Conservation (phyloP, 2,329 filamentous ascomycete species). For the Aspergillus unguis region DNA sequence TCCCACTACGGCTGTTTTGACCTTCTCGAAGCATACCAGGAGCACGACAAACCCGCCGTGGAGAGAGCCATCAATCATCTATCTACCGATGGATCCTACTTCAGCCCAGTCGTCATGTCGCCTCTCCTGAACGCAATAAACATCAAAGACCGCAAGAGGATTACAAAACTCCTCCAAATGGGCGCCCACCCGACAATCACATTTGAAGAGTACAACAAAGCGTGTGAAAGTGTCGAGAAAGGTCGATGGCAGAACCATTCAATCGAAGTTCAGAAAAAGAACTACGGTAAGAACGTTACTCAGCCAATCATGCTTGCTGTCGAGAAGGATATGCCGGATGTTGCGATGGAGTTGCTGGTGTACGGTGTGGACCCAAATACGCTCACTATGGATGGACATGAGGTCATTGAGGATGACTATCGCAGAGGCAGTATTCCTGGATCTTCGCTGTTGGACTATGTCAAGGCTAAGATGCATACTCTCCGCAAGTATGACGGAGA, state of each 20-base stretch:
- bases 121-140: constrained; percentile 60
- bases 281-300: constrained; percentile 49
- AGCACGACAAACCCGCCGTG: constrained; percentile 59
- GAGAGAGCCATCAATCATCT: constrained; percentile 67
- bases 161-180: constrained; percentile 59
- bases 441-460: constrained; percentile 58
- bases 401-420: constrained; percentile 2
- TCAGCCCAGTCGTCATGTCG: constrained; percentile 38
- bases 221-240: constrained; percentile 9
- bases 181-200: constrained; percentile 61
- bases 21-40: constrained; percentile 42
- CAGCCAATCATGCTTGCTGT: constrained; percentile 68
- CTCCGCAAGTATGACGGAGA: constrained; percentile 49
- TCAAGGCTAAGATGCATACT: constrained; percentile 51
- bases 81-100: constrained; percentile 39
- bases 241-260: constrained; percentile 27
- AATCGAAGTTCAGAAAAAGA: constrained; percentile 48
- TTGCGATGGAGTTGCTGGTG: constrained; percentile 59
- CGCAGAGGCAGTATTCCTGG: not conserved
- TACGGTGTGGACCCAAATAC: constrained; percentile 65
- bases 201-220: constrained; percentile 48
- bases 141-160: constrained; percentile 51
- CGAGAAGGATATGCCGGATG: constrained; percentile 48
- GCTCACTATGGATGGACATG: constrained; percentile 44
- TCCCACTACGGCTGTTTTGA: constrained; percentile 50